A percentile compares a stretch with the other conserved stretches of the same genome.
These are phyloP conservation scores for Pholiota molesta DNA, from an alignment of 768 basidiomycete genomes.

Conservation along the genomic window DNA sequence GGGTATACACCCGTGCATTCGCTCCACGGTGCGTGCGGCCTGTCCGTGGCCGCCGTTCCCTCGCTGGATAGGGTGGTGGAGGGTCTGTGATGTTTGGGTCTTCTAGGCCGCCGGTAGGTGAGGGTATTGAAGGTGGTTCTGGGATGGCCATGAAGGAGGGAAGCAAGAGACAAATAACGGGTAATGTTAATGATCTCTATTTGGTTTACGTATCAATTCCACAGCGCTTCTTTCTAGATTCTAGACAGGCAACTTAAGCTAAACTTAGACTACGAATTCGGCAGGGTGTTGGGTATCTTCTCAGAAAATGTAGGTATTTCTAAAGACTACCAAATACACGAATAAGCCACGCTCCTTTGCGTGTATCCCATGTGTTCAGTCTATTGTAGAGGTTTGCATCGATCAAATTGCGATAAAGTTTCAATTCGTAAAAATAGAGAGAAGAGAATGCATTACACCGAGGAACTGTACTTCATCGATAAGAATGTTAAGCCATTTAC, in stretches of 20 bases:
- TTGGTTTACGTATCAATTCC: not conserved
- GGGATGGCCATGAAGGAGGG: slow-evolving; percentile 18
- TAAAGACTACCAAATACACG: no score
- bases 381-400: no score
- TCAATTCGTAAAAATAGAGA: no score
- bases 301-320: no score
- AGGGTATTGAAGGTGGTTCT: slow-evolving; percentile 14
- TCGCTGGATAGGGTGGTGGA: slow-evolving; percentile 71
- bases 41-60: slow-evolving; percentile 43
- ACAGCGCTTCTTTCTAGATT: not conserved
- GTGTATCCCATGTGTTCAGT: no score
- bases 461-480: no score
- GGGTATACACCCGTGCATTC: slow-evolving; percentile 23
- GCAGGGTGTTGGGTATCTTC: no score
- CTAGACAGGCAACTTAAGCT: not conserved
- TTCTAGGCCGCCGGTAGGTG: slow-evolving; percentile 15
- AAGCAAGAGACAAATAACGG: slow-evolving; percentile 2
- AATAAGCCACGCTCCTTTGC: no score
- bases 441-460: no score
- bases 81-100: slow-evolving; percentile 47
- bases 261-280: not conserved
- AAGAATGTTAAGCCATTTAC: no score
- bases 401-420: no score
- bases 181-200: not conserved
- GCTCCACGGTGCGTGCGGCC: slow-evolving; percentile 29